Evolutionary conservation across 768 basidiomycete species (phyloP).

Genomic region (Holtermanniella nyarrowii): DNA sequence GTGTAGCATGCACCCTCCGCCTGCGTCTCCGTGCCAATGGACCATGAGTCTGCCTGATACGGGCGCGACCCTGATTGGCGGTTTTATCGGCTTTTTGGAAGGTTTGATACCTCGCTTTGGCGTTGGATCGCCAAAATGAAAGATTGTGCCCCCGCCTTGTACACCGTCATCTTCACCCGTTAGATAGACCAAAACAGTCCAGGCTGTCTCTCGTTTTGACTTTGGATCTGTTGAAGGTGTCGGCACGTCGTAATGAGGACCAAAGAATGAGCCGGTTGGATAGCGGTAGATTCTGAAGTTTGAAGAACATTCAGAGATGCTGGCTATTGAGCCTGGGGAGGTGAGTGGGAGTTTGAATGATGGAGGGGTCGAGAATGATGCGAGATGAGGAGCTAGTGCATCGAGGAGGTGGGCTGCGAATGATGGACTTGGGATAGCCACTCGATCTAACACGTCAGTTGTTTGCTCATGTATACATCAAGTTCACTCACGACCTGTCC

Average conservation of each 20-base stretch:
- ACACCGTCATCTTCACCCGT: conserved; percentile 6
- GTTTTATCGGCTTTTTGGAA: conserved; percentile 1
- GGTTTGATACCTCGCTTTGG: not conserved
- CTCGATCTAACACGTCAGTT: conserved; percentile 9
- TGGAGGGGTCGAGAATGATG: conserved; percentile 1
- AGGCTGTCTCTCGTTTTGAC: conserved; percentile 10
- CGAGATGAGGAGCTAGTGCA: conserved; percentile 9
- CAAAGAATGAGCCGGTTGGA: conserved; percentile 13
- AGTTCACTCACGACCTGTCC: conserved; percentile 17
- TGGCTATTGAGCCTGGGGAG: not conserved
- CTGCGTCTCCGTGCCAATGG: conserved; percentile 24
- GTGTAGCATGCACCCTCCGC: conserved; percentile 23
- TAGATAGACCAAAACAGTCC: conserved; percentile 23
- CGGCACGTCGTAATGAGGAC: conserved; percentile 19
- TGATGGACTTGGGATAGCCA: conserved; percentile 6
- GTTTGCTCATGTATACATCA: not conserved
- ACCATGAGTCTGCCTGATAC: conserved; percentile 22
- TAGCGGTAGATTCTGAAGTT: conserved; percentile 25
- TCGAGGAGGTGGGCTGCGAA: conserved; percentile 10
- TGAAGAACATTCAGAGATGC: conserved; percentile 8
- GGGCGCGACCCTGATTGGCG: conserved; percentile 14
- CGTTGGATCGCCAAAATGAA: conserved; percentile 8
- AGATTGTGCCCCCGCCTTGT: conserved; percentile 23
- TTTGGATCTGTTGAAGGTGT: conserved; percentile 1
- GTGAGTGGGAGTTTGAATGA: not conserved